Evolutionary conservation across 1,139 yeast species (phyloP).

Genomic region (Pichia sp.): DNA sequence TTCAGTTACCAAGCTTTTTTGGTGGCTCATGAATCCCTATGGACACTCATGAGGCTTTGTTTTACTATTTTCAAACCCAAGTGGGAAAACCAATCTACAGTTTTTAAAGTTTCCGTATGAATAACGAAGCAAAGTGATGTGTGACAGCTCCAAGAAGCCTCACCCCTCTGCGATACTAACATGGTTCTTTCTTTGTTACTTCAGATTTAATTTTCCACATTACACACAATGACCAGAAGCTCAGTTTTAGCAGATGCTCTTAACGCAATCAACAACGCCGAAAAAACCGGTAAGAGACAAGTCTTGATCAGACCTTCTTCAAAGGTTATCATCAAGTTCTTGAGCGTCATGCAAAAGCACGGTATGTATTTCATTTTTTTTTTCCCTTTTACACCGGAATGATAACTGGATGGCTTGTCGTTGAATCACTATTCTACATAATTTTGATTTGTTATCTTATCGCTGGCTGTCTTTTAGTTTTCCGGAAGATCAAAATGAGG

Average conservation of each 20-base stretch:
- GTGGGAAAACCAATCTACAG: too few species aligned
- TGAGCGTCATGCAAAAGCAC: constrained; percentile 77
- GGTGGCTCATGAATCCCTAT: constrained; percentile 39
- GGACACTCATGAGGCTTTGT: constrained; percentile 43
- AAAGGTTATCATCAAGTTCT: constrained; percentile 94
- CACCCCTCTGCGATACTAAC: constrained; percentile 22
- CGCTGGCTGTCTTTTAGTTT: constrained; percentile 97
- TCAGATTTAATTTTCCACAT: constrained; percentile 4
- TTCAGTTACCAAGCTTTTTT: constrained; percentile 2
- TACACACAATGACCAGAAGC: constrained; percentile 97
- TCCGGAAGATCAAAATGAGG: constrained; percentile 67
- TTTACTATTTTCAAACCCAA: constrained; percentile 6
- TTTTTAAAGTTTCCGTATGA: too few species aligned
- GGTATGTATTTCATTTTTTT: constrained; percentile 39
- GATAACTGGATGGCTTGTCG: constrained; percentile 98
- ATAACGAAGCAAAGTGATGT: neutral
- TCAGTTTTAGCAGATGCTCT: constrained; percentile 99
- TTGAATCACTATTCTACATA: constrained; percentile 30
- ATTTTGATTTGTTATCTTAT: constrained; percentile 34
- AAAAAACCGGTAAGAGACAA: constrained; percentile 99
- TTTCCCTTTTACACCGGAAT: constrained; percentile 54
- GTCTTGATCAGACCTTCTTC: constrained; percentile 98
- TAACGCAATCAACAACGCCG: constrained; percentile 98
- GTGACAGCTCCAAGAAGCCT: neutral
- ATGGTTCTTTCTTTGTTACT: neutral